Evolutionary conservation across 768 basidiomycete genomes (phyloP).

Genomic region (Boletus sp.): DNA sequence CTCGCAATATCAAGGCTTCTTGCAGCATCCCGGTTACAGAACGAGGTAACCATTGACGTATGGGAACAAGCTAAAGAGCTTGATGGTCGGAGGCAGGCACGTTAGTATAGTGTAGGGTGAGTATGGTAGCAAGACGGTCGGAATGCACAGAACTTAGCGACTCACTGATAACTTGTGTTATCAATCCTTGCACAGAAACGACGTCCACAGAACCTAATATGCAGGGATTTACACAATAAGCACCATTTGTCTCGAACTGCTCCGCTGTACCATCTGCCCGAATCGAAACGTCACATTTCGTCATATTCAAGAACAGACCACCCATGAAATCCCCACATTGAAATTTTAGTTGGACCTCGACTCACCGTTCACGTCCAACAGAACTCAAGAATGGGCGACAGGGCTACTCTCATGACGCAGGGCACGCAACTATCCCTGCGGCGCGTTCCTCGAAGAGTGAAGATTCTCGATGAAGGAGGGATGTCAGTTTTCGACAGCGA

Average conservation of each 20-base stretch:
- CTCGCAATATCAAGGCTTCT: constrained; percentile 44
- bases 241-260: background rate
- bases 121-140: background rate
- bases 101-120: constrained; percentile 12
- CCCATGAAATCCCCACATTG: background rate
- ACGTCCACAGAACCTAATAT: background rate
- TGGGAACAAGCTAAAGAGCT: constrained; percentile 68
- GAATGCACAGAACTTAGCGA: background rate
- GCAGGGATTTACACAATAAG: background rate
- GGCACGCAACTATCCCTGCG: constrained; percentile 23
- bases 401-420: constrained; percentile 15
- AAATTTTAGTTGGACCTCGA: background rate
- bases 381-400: constrained; percentile 14
- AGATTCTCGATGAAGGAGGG: constrained; percentile 17
- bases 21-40: constrained; percentile 57
- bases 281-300: constrained; percentile 3
- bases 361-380: background rate
- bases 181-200: background rate
- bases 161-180: background rate
- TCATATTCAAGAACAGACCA: constrained; percentile 14
- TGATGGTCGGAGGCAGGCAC: constrained; percentile 42
- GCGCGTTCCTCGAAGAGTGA: constrained; percentile 20
- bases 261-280: background rate
- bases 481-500: constrained; percentile 29
- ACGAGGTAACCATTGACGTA: constrained; percentile 49